Conservation (phyloP, 331 rosid genomes). For the Malus hybrid region DNA sequence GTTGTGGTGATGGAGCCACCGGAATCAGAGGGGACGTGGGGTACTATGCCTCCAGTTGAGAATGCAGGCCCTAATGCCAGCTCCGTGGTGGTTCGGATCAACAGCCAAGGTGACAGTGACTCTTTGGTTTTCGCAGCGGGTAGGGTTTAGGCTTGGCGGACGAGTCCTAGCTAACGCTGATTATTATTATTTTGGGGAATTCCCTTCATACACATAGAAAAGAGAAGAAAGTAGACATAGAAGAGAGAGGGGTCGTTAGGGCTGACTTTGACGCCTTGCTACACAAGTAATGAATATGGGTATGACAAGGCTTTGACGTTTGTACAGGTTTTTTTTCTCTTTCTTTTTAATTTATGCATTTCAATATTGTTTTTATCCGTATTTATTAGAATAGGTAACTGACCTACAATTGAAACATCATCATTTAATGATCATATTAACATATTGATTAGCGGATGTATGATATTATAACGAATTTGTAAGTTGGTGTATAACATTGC, state of each 20-base stretch:
- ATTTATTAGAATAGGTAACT: too few relatives aligned
- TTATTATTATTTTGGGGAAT: not conserved
- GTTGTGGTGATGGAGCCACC: constrained; percentile 4
- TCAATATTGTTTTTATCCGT: not conserved
- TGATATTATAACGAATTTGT: too few relatives aligned
- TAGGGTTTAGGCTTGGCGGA: not conserved
- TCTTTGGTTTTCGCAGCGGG: not conserved
- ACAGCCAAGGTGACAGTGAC: not conserved
- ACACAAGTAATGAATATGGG: not conserved
- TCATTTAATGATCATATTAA: too few relatives aligned
- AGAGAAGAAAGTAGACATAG: not conserved
- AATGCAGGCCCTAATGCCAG: not conserved
- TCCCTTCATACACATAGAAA: not conserved
- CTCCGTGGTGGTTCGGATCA: constrained; percentile 1
- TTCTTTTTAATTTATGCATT: not conserved
- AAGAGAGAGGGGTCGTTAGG: not conserved
- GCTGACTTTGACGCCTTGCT: not conserved
- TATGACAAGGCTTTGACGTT: not conserved
- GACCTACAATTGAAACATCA: too few relatives aligned
- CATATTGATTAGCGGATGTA: too few relatives aligned
- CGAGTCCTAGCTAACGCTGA: not conserved
- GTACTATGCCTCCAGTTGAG: not conserved
- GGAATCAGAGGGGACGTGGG: constrained; percentile 3
- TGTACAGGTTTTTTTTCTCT: not conserved
- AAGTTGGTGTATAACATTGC: too few relatives aligned